These are phyloP conservation scores for Colletotrichum tropicale DNA, from an alignment of 2,329 filamentous ascomycete species.

Conservation along the genomic window DNA sequence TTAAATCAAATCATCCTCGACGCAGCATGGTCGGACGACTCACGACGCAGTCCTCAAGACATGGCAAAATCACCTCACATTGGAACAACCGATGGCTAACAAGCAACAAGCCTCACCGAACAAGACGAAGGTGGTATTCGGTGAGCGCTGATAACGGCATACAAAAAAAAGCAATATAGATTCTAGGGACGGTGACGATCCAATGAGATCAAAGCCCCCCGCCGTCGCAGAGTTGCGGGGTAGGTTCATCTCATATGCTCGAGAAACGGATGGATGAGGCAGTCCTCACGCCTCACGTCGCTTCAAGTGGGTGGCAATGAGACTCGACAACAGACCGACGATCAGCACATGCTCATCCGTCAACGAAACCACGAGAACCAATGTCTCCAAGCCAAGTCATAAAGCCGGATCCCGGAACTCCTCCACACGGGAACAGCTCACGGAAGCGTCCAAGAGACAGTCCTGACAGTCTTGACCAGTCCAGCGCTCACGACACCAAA, in stretches of 20 bases:
- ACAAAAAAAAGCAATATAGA: background rate
- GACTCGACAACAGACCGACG: rapidly evolving
- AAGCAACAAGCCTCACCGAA: background rate
- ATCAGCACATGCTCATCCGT: background rate
- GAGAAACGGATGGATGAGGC: background rate
- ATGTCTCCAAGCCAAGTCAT: background rate
- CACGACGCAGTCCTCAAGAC: rapidly evolving
- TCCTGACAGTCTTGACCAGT: background rate
- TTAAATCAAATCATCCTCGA: background rate
- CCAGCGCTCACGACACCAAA: background rate
- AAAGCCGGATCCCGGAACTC: background rate
- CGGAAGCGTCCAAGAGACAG: background rate
- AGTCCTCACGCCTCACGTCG: rapidly evolving
- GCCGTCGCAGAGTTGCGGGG: background rate
- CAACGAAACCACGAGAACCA: background rate
- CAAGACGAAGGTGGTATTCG: rapidly evolving
- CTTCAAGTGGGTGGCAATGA: background rate
- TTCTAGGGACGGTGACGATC: background rate
- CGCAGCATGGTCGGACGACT: background rate
- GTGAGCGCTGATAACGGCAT: background rate
- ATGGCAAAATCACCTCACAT: background rate
- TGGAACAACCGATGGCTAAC: rapidly evolving
- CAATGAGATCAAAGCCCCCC: background rate
- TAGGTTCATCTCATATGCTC: background rate
- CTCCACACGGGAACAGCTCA: background rate